Conservation (phyloP, 2,329 filamentous ascomycete genomes). For the Pezicula carpinea region DNA sequence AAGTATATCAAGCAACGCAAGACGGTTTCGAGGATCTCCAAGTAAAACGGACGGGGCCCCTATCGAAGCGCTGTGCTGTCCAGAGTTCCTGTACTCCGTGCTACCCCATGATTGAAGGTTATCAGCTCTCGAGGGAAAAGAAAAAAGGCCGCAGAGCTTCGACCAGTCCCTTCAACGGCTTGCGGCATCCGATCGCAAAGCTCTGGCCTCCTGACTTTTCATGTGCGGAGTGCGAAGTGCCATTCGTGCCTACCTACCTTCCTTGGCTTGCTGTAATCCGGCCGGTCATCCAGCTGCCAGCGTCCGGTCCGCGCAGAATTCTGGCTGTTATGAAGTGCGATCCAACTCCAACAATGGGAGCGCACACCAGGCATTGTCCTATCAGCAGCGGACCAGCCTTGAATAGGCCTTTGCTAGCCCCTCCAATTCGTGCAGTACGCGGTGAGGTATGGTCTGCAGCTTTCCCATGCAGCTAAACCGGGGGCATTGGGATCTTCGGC, state of each 20-base stretch:
- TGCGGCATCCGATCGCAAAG: too few relatives aligned
- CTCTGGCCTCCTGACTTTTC: too few relatives aligned
- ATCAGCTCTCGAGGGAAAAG: too few relatives aligned
- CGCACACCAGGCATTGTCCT: slow-evolving; percentile 17
- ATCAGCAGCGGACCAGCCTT: slow-evolving; percentile 3
- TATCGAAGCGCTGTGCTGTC: background rate
- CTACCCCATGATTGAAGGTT: too few relatives aligned
- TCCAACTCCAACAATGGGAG: slow-evolving; percentile 1
- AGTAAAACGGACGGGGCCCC: background rate
- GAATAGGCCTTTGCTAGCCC: background rate
- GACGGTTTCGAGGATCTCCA: slow-evolving; percentile 7
- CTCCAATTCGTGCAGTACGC: slow-evolving; percentile 12
- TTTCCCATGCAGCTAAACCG: background rate
- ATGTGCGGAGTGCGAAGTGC: too few relatives aligned
- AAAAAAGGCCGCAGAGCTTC: too few relatives aligned
- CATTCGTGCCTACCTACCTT: too few relatives aligned
- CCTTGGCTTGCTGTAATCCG: too few relatives aligned
- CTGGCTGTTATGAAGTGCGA: too few relatives aligned
- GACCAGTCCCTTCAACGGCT: too few relatives aligned
- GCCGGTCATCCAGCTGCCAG: too few relatives aligned
- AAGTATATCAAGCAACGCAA: slow-evolving; percentile 26
- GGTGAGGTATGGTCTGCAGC: slow-evolving; percentile 15
- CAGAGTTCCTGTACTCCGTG: too few relatives aligned
- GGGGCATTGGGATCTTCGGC: background rate
- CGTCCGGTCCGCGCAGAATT: background rate